Percentiles rank a stretch among this genome's conserved stretches.
Conservation (phyloP, 2,329 filamentous ascomycete species). For the Metarhizium robertsii region DNA sequence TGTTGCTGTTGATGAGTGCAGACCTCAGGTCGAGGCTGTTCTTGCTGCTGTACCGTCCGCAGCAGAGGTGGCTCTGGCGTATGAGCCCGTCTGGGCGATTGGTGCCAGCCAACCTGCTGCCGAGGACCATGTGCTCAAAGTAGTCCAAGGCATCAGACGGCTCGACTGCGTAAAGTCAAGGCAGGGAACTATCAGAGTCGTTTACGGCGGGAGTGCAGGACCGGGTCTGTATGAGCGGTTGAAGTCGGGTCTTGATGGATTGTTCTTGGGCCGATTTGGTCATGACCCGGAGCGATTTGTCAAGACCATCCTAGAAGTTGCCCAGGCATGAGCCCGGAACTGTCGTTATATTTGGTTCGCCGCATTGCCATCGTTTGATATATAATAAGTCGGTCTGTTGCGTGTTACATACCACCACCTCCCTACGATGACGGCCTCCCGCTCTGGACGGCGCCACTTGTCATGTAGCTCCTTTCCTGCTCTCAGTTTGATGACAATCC, state of each 20-base stretch:
- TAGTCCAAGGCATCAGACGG: slow-evolving; percentile 53
- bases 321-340: slow-evolving; percentile 24
- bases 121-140: slow-evolving; percentile 61
- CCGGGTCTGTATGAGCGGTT: slow-evolving; percentile 65
- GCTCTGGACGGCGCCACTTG: too few relatives aligned
- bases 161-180: slow-evolving; percentile 41
- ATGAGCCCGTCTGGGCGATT: slow-evolving; percentile 87
- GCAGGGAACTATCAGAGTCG: slow-evolving; percentile 52
- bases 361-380: too few relatives aligned
- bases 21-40: slow-evolving; percentile 54
- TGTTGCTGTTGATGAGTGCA: slow-evolving; percentile 56
- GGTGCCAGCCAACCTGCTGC: slow-evolving; percentile 63
- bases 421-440: too few relatives aligned
- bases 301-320: slow-evolving; percentile 64
- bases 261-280: slow-evolving; percentile 74
- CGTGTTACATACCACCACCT: too few relatives aligned
- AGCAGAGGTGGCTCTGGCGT: slow-evolving; percentile 67
- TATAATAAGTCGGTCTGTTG: too few relatives aligned
- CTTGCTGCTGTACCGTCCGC: slow-evolving; percentile 50
- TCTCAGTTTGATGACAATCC: not conserved
- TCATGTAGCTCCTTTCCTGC: too few relatives aligned
- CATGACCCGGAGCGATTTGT: slow-evolving; percentile 66
- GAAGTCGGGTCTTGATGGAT: slow-evolving; percentile 62
- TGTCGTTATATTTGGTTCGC: too few relatives aligned
- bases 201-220: slow-evolving; percentile 79